Evolutionary conservation across 2,329 filamentous ascomycete genomes (phyloP).

Genomic region (Exophiala oligosperma): DNA sequence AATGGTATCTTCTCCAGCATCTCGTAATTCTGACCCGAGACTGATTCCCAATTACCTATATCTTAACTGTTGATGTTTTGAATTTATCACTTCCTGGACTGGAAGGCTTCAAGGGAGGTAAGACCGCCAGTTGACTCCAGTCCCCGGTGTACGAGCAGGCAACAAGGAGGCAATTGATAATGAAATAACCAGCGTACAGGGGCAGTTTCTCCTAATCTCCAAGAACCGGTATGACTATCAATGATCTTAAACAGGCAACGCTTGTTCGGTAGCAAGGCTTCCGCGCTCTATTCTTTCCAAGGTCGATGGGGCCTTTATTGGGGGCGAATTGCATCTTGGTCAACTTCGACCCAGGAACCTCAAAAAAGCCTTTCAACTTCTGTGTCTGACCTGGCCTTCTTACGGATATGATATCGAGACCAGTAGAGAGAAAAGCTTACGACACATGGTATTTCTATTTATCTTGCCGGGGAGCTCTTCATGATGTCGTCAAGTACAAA

Average conservation of each 20-base stretch:
- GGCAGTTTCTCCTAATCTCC: too few relatives aligned
- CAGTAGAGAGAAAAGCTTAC: too few relatives aligned
- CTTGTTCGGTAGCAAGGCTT: background rate
- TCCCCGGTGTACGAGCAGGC: too few relatives aligned
- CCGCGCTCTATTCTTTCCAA: constrained; percentile 3
- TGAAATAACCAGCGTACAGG: too few relatives aligned
- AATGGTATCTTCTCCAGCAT: background rate
- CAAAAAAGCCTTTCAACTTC: background rate
- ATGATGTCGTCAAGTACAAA: constrained; percentile 6
- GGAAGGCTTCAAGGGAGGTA: too few relatives aligned
- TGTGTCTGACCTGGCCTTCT: background rate
- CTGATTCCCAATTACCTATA: background rate
- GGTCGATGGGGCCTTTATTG: background rate
- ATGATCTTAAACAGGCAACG: background rate
- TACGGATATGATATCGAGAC: too few relatives aligned
- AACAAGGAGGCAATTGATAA: too few relatives aligned
- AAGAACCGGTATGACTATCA: background rate
- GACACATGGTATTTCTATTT: background rate
- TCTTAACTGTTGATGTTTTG: too few relatives aligned
- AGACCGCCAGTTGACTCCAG: too few relatives aligned
- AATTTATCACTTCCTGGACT: too few relatives aligned
- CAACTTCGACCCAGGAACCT: background rate
- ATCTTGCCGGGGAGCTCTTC: background rate
- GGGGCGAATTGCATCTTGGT: background rate
- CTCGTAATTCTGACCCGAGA: background rate